Percentiles rank a stretch among this genome's conserved stretches.
These are phyloP conservation scores for Monilinia polystroma DNA, from an alignment of 2,329 filamentous ascomycete species.

Conservation along the genomic window DNA sequence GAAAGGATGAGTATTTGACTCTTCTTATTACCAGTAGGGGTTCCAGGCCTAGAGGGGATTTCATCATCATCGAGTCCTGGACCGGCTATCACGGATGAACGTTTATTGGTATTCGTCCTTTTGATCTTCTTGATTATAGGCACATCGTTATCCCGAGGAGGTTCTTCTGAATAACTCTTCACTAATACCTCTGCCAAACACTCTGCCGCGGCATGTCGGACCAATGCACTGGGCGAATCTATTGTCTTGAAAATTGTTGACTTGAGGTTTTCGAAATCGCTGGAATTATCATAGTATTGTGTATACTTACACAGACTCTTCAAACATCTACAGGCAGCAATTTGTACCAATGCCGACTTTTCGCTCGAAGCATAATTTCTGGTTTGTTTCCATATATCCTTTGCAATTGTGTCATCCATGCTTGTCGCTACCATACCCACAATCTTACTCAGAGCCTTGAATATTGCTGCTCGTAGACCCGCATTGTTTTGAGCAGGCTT, in stretches of 20 bases:
- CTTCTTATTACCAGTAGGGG: slow-evolving; percentile 69
- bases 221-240: slow-evolving; percentile 71
- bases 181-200: slow-evolving; percentile 82
- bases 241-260: slow-evolving; percentile 80
- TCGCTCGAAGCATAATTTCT: slow-evolving; percentile 74
- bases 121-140: slow-evolving; percentile 68
- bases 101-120: slow-evolving; percentile 57
- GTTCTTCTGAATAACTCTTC: slow-evolving; percentile 70
- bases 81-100: slow-evolving; percentile 47
- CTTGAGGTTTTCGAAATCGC: slow-evolving; percentile 88
- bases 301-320: slow-evolving; percentile 71
- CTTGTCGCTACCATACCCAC: slow-evolving; percentile 71
- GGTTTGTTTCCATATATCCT: slow-evolving; percentile 91
- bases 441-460: slow-evolving; percentile 73
- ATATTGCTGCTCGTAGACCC: slow-evolving; percentile 76
- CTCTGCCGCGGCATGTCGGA: slow-evolving; percentile 82
- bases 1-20: slow-evolving; percentile 71
- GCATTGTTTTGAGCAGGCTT: slow-evolving; percentile 79
- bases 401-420: slow-evolving; percentile 79
- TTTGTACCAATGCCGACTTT: slow-evolving; percentile 78
- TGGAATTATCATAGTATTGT: slow-evolving; percentile 79
- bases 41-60: slow-evolving; percentile 63
- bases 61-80: slow-evolving; percentile 65
- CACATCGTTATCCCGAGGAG: slow-evolving; percentile 49
- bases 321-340: slow-evolving; percentile 75